A percentile compares a stretch with the other conserved stretches of the same genome.
phyloP scores from a whole-genome alignment of 1,284 basidiomycete species.

The Laetiporus sulphureus region DNA sequence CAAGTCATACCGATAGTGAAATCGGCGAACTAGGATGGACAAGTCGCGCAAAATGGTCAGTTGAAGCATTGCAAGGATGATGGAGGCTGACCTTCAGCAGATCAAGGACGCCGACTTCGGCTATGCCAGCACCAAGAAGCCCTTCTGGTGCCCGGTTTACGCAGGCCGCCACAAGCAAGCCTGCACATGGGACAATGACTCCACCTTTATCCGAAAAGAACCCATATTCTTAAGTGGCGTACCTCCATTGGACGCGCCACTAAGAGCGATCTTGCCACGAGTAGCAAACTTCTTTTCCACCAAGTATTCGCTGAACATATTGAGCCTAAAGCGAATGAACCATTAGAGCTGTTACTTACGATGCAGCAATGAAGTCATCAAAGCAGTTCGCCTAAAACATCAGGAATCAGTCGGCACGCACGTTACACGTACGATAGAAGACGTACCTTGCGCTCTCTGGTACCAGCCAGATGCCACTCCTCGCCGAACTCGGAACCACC shows the following conservation, averaged over 20 bases:
- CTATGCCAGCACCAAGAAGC: conserved; percentile 73
- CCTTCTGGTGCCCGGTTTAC: conserved; percentile 75
- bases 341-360: conserved; percentile 36
- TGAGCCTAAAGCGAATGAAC: neutral
- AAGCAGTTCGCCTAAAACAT: conserved; percentile 60
- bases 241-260: conserved; percentile 78
- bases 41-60: neutral
- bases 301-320: conserved; percentile 52
- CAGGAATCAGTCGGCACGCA: conserved; percentile 4
- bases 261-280: conserved; percentile 71
- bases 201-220: neutral
- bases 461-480: conserved; percentile 74
- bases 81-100: conserved; percentile 67
- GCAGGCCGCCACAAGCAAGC: conserved; percentile 74
- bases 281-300: conserved; percentile 67
- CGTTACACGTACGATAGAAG: conserved; percentile 12
- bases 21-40: conserved; percentile 50
- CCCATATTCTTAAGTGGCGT: conserved; percentile 11
- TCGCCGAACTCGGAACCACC: conserved; percentile 87
- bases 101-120: conserved; percentile 80
- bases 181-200: conserved; percentile 24
- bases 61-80: conserved; percentile 4
- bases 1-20: conserved; percentile 60
- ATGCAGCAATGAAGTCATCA: conserved; percentile 77
- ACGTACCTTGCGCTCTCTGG: conserved; percentile 58